Conservation (phyloP, 2,329 filamentous ascomycete genomes). For the Pseudocercospora vitis region DNA sequence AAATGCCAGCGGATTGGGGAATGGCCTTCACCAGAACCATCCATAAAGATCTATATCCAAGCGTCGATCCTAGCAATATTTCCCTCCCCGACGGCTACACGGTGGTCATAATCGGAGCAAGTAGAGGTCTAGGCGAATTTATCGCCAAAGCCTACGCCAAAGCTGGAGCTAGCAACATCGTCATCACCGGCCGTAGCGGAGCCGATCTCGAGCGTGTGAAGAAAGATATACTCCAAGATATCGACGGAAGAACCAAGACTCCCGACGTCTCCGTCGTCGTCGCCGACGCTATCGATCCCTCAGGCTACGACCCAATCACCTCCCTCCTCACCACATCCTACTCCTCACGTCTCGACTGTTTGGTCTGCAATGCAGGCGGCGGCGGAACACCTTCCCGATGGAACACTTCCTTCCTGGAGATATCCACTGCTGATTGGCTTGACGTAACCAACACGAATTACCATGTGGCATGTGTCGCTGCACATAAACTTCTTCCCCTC, state of each 20-base stretch:
- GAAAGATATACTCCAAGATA: background rate
- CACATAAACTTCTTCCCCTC: slow-evolving; percentile 1
- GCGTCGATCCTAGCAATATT: slow-evolving; percentile 11
- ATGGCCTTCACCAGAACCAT: slow-evolving; percentile 8
- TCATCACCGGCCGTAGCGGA: slow-evolving; percentile 13
- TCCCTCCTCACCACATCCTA: slow-evolving; percentile 11
- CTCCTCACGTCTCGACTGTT: slow-evolving; percentile 11
- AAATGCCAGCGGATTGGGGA: slow-evolving; percentile 1
- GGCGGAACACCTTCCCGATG: background rate
- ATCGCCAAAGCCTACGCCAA: slow-evolving; percentile 17
- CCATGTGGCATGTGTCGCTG: background rate
- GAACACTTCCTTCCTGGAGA: background rate
- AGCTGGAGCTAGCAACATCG: slow-evolving; percentile 11
- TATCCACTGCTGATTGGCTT: background rate
- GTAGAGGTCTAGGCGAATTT: slow-evolving; percentile 18
- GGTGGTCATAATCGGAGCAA: slow-evolving; percentile 14
- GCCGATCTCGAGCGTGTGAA: background rate
- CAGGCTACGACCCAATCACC: slow-evolving; percentile 1
- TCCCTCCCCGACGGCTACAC: slow-evolving; percentile 13
- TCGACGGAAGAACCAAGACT: background rate
- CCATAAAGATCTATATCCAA: slow-evolving; percentile 7
- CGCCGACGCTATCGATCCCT: slow-evolving; percentile 1
- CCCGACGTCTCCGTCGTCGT: background rate
- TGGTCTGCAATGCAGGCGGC: slow-evolving; percentile 15
- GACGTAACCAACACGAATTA: background rate